Evolutionary conservation across 345 rosid species (phyloP), one percentile per base, ranked within the genome.

Genomic region (Sonneratia alba): DNA sequence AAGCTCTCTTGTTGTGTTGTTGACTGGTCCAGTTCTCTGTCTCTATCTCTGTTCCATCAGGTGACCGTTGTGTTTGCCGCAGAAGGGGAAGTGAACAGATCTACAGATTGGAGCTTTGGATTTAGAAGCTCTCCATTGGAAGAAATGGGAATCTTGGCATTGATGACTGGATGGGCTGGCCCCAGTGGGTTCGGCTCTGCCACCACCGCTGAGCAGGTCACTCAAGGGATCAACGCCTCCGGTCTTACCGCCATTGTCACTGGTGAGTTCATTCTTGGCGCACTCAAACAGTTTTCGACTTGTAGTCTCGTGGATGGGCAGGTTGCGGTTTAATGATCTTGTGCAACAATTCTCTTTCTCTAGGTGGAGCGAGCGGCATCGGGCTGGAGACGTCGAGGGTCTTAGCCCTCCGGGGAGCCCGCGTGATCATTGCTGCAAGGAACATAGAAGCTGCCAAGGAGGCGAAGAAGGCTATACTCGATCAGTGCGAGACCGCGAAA

Each of bases 351-450:
- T 56, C 14, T 71, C 68, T 68, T 24, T 56, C 14, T 71, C 68
- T 77, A 94, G 98, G 99, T 73, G 99, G 97, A 64, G 91, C 97
- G 19, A 83, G 91, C 74, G 98, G 98, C 68, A 95, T 95, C 53
- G 99, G 99, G 24, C 74, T 90, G 67, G 99, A 95, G 80, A 87
- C 99, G 21, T 86, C 93, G 73, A 85, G 96, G 83, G 96, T 95
- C 13, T 65, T 95, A 75, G 92, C 88, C 76, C 75, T 81, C 64
- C 82, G 84, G 10, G 80, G 80, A 68, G 99, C 87, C 13, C 98
- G 81, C 75, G 94, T 92, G 9, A 80, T 95, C 3, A 85, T 95
- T 6, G 98, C 84, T 0, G 97, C 90, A 36, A 89, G 98, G 80
- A 92, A 90, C 86, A 13, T 83, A 77, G 81, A 81, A n/a, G 90